These are phyloP conservation scores for Populus tremula DNA, from an alignment of 345 rosid genomes.

Conservation along the genomic window DNA sequence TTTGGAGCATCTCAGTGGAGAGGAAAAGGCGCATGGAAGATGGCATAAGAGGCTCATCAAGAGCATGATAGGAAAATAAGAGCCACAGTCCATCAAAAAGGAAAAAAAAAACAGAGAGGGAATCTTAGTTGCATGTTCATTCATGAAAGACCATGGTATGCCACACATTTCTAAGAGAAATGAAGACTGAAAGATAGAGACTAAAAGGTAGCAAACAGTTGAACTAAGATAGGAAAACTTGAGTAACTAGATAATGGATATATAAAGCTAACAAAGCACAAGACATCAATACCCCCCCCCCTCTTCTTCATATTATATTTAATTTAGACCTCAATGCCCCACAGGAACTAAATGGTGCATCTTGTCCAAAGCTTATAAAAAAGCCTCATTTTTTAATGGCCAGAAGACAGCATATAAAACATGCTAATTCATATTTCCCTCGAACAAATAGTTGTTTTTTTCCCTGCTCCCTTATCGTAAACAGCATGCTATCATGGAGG, in stretches of 20 bases:
- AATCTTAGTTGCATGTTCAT: neutral
- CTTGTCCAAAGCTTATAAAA: neutral
- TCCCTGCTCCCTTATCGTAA: too few species aligned
- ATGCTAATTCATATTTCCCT: too few species aligned
- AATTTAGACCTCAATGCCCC: too few species aligned
- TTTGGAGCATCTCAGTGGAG: too few species aligned
- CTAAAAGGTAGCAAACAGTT: neutral
- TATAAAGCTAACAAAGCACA: neutral
- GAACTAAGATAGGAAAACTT: neutral
- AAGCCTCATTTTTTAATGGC: neutral
- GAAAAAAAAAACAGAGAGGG: neutral
- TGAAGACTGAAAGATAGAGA: neutral
- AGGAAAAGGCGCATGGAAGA: neutral
- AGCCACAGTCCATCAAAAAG: neutral
- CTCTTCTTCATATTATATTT: neutral
- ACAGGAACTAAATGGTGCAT: neutral
- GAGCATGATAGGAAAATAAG: neutral
- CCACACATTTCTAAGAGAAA: neutral
- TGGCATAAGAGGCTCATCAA: neutral
- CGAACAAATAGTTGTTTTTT: too few species aligned
- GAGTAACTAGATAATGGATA: neutral
- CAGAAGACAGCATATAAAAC: neutral
- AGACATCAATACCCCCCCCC: neutral
- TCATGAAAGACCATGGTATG: neutral
- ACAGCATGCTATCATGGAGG: too few species aligned